A percentile compares a stretch with the other conserved stretches of the same genome.
Evolutionary conservation across 305 asterid species (phyloP).

Genomic region (Salvia sclarea): DNA sequence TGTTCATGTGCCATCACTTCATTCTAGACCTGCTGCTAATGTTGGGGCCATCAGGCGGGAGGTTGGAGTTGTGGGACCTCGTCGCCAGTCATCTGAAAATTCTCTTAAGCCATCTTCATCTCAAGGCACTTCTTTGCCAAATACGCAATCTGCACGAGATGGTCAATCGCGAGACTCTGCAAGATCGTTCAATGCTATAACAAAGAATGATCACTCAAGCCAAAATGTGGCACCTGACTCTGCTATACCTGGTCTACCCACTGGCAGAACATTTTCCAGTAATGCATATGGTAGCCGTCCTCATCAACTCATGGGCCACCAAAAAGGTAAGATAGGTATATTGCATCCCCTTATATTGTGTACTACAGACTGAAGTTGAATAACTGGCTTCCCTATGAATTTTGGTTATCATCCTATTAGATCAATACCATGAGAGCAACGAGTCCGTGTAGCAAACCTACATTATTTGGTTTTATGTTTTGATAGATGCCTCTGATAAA

Average conservation of each 20-base stretch:
- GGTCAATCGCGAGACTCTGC: conserved; percentile 53
- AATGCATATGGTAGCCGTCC: conserved; percentile 58
- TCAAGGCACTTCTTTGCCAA: conserved; percentile 51
- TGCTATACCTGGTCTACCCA: conserved; percentile 41
- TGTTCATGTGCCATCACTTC: conserved; percentile 90
- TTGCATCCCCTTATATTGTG: conserved; percentile 24
- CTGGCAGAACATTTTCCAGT: conserved; percentile 53
- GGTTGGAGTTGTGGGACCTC: conserved; percentile 93
- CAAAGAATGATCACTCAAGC: conserved; percentile 54
- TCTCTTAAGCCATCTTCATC: conserved; percentile 56
- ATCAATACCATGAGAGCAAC: background rate
- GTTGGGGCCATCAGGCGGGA: conserved; percentile 94
- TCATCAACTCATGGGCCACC: conserved; percentile 71
- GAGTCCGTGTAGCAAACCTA: background rate
- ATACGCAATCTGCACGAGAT: conserved; percentile 50
- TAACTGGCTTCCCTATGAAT: background rate
- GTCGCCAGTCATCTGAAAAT: conserved; percentile 69
- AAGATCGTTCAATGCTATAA: conserved; percentile 42
- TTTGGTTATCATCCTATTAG: background rate
- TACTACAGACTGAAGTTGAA: background rate
- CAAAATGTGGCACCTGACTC: conserved; percentile 54
- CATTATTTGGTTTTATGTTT: background rate
- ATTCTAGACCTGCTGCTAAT: conserved; percentile 78
- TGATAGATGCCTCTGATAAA: conserved; percentile 1
- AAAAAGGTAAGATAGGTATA: conserved; percentile 56